Percentiles rank a stretch among this genome's conserved stretches.
These are phyloP conservation scores for Jatropha podagrica DNA, from an alignment of 441 rosid species.

Conservation along the genomic window DNA sequence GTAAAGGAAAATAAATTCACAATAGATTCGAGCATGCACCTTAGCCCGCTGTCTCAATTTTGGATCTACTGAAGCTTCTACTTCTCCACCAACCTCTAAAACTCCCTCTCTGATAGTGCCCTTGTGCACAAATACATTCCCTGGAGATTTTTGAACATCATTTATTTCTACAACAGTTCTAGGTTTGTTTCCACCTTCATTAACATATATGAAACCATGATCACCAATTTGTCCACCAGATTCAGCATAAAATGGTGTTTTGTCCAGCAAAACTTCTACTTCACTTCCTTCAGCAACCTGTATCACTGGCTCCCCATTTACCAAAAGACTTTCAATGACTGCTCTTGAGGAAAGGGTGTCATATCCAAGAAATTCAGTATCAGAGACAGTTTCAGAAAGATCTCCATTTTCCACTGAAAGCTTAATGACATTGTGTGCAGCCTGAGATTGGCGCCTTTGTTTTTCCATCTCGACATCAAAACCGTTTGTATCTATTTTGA, in stretches of 20 bases:
- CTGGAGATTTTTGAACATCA: conserved; percentile 78
- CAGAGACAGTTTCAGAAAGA: conserved; percentile 47
- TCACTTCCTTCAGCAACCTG: conserved; percentile 80
- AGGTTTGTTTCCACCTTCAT: conserved; percentile 41
- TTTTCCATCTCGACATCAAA: conserved; percentile 82
- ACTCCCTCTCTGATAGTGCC: conserved; percentile 71
- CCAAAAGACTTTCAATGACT: conserved; percentile 69
- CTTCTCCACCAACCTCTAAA: conserved; percentile 87
- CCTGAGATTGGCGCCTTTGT: conserved; percentile 86
- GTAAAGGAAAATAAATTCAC: conserved; percentile 10
- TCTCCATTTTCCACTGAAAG: conserved; percentile 63
- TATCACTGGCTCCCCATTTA: conserved; percentile 73
- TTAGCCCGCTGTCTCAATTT: conserved; percentile 75
- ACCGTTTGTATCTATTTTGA: conserved; percentile 64
- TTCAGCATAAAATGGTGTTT: conserved; percentile 93
- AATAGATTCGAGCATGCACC: conserved; percentile 38
- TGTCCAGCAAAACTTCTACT: conserved; percentile 79
- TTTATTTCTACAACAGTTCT: conserved; percentile 72
- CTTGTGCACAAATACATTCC: conserved; percentile 76
- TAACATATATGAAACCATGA: conserved; percentile 64
- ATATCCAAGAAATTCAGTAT: conserved; percentile 84
- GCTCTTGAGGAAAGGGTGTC: conserved; percentile 70
- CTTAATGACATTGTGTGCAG: conserved; percentile 80
- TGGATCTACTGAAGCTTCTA: conserved; percentile 80
- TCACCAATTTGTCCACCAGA: conserved; percentile 97